A percentile compares a stretch with the other conserved stretches of the same genome.
phyloP scores from a whole-genome alignment of 2,329 filamentous ascomycete genomes.

The Apiospora malaysiana region DNA sequence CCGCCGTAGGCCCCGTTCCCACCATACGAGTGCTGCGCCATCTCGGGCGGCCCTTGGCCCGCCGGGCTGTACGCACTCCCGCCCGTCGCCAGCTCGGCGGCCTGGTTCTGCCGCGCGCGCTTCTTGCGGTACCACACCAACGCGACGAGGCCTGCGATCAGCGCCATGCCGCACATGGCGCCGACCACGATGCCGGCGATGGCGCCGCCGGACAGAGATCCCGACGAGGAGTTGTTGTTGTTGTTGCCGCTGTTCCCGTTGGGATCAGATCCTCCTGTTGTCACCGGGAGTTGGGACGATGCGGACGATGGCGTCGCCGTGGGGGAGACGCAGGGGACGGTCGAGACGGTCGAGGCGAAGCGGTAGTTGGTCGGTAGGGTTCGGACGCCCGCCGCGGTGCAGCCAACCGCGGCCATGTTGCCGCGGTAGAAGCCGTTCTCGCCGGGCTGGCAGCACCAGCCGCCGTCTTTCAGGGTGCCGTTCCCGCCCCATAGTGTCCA shows the following conservation, averaged over 20 bases:
- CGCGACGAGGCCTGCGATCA: neutral
- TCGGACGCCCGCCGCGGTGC: neutral
- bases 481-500: neutral
- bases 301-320: conserved; percentile 4
- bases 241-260: too few species aligned
- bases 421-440: neutral
- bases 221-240: neutral
- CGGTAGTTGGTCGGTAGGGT: neutral
- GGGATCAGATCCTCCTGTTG: neutral
- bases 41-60: neutral
- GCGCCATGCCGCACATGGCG: neutral
- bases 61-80: neutral
- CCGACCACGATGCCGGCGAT: neutral
- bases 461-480: conserved; percentile 3
- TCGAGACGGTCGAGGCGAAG: neutral
- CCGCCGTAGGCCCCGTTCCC: neutral
- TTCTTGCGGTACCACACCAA: neutral
- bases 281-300: neutral
- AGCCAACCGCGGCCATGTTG: neutral
- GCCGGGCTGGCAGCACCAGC: conserved; percentile 1
- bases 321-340: conserved; percentile 4
- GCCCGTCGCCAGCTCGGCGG: neutral
- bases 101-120: neutral
- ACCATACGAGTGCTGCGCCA: neutral
- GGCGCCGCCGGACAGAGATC: neutral